Evolutionary conservation across 179 eudicot species (phyloP).

Genomic region (Beta corolliflora): DNA sequence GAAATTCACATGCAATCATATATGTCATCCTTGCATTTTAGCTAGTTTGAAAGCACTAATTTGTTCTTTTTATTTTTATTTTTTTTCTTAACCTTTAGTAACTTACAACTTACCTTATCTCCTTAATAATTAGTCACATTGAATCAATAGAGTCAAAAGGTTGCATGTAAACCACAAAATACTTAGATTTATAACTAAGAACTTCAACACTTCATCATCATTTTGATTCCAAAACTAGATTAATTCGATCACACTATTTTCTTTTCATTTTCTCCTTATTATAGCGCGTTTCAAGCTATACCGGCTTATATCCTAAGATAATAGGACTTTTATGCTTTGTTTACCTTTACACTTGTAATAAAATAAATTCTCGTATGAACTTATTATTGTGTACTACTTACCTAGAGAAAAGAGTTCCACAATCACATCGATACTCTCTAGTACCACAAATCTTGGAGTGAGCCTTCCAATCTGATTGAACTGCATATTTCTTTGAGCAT

Average conservation of each 20-base stretch:
- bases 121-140: background rate
- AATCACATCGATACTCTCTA: conserved; percentile 37
- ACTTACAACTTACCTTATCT: conserved; percentile 3
- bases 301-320: too few species aligned
- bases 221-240: background rate
- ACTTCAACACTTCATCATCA: conserved; percentile 18
- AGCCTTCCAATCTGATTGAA: conserved; percentile 43
- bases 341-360: background rate
- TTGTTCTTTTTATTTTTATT: background rate
- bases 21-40: background rate
- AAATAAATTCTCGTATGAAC: background rate
- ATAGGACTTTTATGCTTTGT: too few species aligned
- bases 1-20: conserved; percentile 20
- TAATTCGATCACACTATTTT: background rate
- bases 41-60: background rate
- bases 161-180: conserved; percentile 8
- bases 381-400: background rate
- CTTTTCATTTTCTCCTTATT: too few species aligned
- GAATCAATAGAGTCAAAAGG: conserved; percentile 8
- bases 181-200: background rate
- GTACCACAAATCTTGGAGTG: conserved; percentile 43
- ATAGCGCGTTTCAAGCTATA: too few species aligned
- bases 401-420: conserved; percentile 41
- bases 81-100: background rate
- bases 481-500: conserved; percentile 38